Evolutionary conservation across 768 basidiomycete species (phyloP).

Genomic region (Cytidiella melzeri): DNA sequence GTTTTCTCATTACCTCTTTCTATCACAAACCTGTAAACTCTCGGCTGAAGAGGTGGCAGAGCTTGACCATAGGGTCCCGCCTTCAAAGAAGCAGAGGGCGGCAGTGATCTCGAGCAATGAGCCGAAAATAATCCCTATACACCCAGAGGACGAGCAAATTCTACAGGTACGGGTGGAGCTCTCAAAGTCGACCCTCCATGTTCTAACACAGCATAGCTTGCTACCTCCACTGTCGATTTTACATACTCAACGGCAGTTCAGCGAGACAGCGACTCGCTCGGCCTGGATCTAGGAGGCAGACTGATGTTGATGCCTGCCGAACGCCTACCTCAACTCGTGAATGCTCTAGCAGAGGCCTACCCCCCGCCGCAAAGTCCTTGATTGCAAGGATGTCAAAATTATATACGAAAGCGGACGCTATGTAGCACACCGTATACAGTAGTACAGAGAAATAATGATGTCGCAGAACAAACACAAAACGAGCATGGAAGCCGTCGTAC

Average conservation of each 20-base stretch:
- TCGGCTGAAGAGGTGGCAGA: slow-evolving; percentile 64
- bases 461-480: background rate
- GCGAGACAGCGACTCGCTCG: slow-evolving; percentile 61
- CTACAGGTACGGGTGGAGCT: slow-evolving; percentile 57
- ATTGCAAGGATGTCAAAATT: background rate
- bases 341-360: slow-evolving; percentile 19
- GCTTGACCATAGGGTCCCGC: slow-evolving; percentile 31
- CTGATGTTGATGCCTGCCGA: slow-evolving; percentile 54
- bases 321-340: slow-evolving; percentile 36
- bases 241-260: slow-evolving; percentile 46
- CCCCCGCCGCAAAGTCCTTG: slow-evolving; percentile 18
- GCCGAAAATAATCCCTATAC: slow-evolving; percentile 57
- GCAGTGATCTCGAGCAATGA: background rate
- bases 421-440: background rate
- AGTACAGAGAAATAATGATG: background rate
- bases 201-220: slow-evolving; percentile 31
- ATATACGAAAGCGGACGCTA: slow-evolving; percentile 10
- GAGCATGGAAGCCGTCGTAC: background rate
- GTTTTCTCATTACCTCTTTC: slow-evolving; percentile 70
- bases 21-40: slow-evolving; percentile 76
- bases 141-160: slow-evolving; percentile 80
- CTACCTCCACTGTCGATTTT: slow-evolving; percentile 47
- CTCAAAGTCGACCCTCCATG: slow-evolving; percentile 1
- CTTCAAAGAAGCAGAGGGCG: slow-evolving; percentile 33
- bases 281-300: slow-evolving; percentile 62